These are phyloP conservation scores for Silene coronaria DNA, from an alignment of 179 eudicot genomes.

Conservation along the genomic window DNA sequence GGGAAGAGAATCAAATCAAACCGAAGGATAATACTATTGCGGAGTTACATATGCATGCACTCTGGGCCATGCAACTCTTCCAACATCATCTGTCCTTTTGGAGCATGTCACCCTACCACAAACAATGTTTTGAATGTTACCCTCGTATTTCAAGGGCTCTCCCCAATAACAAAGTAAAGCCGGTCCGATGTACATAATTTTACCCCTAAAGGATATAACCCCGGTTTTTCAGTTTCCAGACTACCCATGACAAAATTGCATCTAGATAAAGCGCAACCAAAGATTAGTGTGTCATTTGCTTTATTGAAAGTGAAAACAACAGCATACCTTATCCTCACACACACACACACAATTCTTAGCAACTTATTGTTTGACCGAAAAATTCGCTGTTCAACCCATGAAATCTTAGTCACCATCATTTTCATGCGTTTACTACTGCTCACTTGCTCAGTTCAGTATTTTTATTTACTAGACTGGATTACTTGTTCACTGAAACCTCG, in stretches of 20 bases:
- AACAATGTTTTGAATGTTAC: background rate
- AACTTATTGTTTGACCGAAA: constrained; percentile 19
- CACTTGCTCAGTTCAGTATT: background rate
- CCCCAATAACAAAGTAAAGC: background rate
- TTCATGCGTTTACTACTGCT: constrained; percentile 4
- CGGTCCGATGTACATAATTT: background rate
- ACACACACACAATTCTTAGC: background rate
- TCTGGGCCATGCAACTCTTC: constrained; percentile 10
- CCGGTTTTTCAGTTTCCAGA: background rate
- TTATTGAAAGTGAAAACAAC: too few species aligned
- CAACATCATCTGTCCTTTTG: background rate
- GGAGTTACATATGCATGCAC: background rate
- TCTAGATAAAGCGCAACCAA: background rate
- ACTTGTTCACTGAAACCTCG: background rate
- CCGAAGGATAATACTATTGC: background rate
- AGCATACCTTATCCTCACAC: background rate
- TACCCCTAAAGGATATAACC: background rate
- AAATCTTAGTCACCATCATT: background rate
- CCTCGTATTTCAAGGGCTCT: background rate
- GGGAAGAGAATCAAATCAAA: background rate
- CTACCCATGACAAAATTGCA: background rate
- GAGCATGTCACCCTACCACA: background rate
- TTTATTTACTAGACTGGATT: background rate
- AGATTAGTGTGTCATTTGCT: too few species aligned
- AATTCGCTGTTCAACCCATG: background rate